Percentiles rank a stretch among this genome's conserved stretches.
Conservation (phyloP, 169 alveolate genomes). For the Theileria parva region DNA sequence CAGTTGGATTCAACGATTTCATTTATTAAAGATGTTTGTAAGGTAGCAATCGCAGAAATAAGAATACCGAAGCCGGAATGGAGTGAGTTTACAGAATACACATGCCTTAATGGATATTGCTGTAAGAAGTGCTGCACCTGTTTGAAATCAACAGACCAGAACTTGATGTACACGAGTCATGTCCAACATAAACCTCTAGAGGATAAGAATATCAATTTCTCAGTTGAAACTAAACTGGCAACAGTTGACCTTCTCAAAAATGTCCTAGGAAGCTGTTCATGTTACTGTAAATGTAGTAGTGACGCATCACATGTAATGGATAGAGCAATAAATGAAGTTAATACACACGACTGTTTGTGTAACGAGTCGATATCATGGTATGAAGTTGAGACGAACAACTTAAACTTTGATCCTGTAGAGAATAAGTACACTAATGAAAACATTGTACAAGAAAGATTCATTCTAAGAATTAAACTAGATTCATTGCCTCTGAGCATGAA, state of each 20-base stretch:
- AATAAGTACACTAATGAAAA: slow-evolving; percentile 21
- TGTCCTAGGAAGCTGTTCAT: slow-evolving; percentile 46
- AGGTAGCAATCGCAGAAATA: slow-evolving; percentile 58
- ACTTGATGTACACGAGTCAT: background rate
- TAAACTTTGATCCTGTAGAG: background rate
- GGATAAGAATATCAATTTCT: slow-evolving; percentile 14
- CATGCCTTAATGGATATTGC: slow-evolving; percentile 49
- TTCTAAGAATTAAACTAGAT: slow-evolving; percentile 45
- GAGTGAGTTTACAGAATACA: slow-evolving; percentile 37
- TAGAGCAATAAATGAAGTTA: slow-evolving; percentile 36
- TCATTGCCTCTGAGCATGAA: slow-evolving; percentile 34
- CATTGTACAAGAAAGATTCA: slow-evolving; percentile 56
- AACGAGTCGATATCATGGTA: slow-evolving; percentile 56
- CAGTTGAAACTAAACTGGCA: slow-evolving; percentile 36
- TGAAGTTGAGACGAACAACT: slow-evolving; percentile 32
- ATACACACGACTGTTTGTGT: background rate
- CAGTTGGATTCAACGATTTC: slow-evolving; percentile 12
- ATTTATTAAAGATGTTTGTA: slow-evolving; percentile 52
- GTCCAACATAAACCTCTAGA: slow-evolving; percentile 7
- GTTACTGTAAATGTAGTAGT: slow-evolving; percentile 46
- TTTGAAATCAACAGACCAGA: background rate
- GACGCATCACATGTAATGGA: slow-evolving; percentile 30
- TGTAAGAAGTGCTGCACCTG: slow-evolving; percentile 63
- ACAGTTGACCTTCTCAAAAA: slow-evolving; percentile 37
- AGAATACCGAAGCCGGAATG: slow-evolving; percentile 62